Evolutionary conservation across 1,139 yeast species (phyloP).

Genomic region (Barnettozyma hawaiiensis): DNA sequence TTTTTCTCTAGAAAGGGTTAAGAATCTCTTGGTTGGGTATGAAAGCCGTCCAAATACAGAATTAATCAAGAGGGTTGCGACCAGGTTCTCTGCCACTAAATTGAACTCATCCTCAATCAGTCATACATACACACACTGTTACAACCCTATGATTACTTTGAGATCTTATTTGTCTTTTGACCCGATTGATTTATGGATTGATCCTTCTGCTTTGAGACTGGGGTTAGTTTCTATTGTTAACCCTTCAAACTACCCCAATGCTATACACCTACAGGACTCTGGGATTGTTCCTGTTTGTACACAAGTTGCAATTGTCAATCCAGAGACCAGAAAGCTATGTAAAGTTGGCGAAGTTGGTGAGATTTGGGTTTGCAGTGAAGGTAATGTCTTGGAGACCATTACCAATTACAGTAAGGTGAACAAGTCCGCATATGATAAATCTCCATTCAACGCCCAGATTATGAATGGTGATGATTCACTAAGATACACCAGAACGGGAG

Average conservation of each 20-base stretch:
- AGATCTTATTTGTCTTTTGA: conserved; percentile 86
- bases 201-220: conserved; percentile 81
- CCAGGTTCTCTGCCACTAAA: conserved; percentile 58
- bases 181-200: conserved; percentile 81
- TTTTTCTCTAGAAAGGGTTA: conserved; percentile 51
- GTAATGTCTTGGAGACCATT: conserved; percentile 43
- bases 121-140: conserved; percentile 69
- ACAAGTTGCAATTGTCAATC: conserved; percentile 90
- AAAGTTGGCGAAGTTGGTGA: conserved; percentile 95
- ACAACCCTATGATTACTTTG: conserved; percentile 81
- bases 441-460: conserved; percentile 28
- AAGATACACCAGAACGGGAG: conserved; percentile 83
- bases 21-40: conserved; percentile 80
- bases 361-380: conserved; percentile 93
- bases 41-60: conserved; percentile 69
- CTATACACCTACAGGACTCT: conserved; percentile 81
- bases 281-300: conserved; percentile 97
- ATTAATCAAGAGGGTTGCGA: conserved; percentile 53
- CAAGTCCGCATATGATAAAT: conserved; percentile 15
- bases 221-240: conserved; percentile 81
- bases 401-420: conserved; percentile 17
- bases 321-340: conserved; percentile 77
- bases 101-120: conserved; percentile 68
- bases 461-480: conserved; percentile 57
- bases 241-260: conserved; percentile 60